Percentiles rank a stretch among this genome's conserved stretches.
Evolutionary conservation across 2,329 filamentous ascomycete genomes (phyloP).

Genomic region (Fusarium sp.): DNA sequence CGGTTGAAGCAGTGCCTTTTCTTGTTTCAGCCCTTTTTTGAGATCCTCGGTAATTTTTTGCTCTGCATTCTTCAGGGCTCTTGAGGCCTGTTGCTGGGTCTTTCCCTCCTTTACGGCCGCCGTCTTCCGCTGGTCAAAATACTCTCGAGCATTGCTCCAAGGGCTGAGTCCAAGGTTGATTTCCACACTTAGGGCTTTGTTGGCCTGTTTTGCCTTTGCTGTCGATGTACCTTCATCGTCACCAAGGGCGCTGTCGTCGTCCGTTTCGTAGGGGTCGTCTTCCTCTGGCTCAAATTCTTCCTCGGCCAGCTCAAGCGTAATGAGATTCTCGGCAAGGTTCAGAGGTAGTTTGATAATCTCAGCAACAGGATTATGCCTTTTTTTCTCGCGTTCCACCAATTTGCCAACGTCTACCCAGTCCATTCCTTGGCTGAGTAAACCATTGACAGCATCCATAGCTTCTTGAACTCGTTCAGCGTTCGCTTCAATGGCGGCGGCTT

Average conservation of each 20-base stretch:
- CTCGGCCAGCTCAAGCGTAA: constrained; percentile 81
- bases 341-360: constrained; percentile 85
- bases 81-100: constrained; percentile 80
- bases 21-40: constrained; percentile 87
- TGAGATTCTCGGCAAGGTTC: constrained; percentile 87
- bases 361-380: constrained; percentile 82
- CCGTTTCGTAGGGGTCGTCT: constrained; percentile 69
- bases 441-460: constrained; percentile 90
- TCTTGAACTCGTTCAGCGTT: constrained; percentile 93
- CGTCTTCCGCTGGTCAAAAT: constrained; percentile 87
- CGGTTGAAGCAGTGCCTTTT: constrained; percentile 85
- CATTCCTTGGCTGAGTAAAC: constrained; percentile 92
- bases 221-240: constrained; percentile 47
- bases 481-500: constrained; percentile 88
- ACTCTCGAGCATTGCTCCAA: constrained; percentile 89
- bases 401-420: constrained; percentile 94
- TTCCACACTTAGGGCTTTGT: constrained; percentile 75
- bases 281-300: constrained; percentile 69
- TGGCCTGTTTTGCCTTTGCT: constrained; percentile 52
- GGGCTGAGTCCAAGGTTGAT: constrained; percentile 83
- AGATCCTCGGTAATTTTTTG: constrained; percentile 87
- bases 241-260: constrained; percentile 62
- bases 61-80: constrained; percentile 88
- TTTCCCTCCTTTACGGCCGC: constrained; percentile 89
- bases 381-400: constrained; percentile 87